Conservation (phyloP, 2,329 filamentous ascomycete species). For the Stemphylium lycopersici region DNA sequence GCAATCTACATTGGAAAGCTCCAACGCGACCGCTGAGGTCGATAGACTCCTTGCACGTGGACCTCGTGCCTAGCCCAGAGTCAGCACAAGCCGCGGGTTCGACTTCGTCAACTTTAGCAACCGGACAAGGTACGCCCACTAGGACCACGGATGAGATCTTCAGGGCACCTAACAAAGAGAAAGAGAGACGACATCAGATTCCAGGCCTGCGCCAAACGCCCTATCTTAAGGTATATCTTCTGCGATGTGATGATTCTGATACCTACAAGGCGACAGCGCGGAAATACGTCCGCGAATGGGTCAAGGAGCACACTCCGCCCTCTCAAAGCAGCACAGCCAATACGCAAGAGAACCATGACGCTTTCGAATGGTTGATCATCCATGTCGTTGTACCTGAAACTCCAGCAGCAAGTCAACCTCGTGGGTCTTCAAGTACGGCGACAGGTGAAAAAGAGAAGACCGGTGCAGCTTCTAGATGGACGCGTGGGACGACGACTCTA, state of each 20-base stretch:
- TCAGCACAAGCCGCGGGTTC: conserved; percentile 47
- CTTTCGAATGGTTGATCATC: conserved; percentile 92
- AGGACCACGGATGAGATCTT: conserved; percentile 36
- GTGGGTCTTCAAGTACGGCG: conserved; percentile 58
- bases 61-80: conserved; percentile 70
- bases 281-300: conserved; percentile 85
- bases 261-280: conserved; percentile 83
- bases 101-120: conserved; percentile 30
- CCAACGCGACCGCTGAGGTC: conserved; percentile 88
- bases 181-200: conserved; percentile 85
- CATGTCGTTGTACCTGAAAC: conserved; percentile 92
- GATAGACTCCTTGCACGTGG: conserved; percentile 90
- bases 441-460: conserved; percentile 70
- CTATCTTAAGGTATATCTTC: conserved; percentile 87
- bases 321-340: conserved; percentile 62
- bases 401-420: conserved; percentile 76
- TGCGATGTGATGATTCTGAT: conserved; percentile 95
- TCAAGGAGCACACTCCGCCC: conserved; percentile 73
- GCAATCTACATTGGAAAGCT: conserved; percentile 96
- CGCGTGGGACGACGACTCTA: conserved; percentile 77
- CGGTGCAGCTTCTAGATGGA: conserved; percentile 72
- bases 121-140: conserved; percentile 25
- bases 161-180: conserved; percentile 30
- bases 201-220: conserved; percentile 90
- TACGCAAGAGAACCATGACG: conserved; percentile 90